Percentiles rank a stretch among this genome's conserved stretches.
Conservation (phyloP, 352 stramenopile genomes). For the Aphanomyces euteiches region DNA sequence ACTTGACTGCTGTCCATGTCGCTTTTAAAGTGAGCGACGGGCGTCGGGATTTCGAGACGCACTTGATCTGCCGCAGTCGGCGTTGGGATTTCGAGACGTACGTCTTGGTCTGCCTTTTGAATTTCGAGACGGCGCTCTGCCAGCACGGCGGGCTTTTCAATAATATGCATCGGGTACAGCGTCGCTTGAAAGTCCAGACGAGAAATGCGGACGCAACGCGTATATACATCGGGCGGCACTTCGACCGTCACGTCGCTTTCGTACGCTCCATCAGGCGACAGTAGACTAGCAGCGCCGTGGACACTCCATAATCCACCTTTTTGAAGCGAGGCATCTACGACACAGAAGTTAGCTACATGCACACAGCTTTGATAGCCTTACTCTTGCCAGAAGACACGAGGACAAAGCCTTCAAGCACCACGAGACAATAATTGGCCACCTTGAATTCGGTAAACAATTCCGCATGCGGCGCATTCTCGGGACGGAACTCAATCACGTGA, state of each 20-base stretch:
- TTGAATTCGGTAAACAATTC: conserved; percentile 14
- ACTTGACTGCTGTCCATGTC: conserved; percentile 16
- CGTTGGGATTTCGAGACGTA: neutral
- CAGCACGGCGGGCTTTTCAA: conserved; percentile 7
- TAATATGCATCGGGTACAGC: conserved; percentile 27
- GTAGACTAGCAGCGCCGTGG: neutral
- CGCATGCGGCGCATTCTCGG: conserved; percentile 1
- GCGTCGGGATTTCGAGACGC: no score
- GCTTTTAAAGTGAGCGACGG: neutral
- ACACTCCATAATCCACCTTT: conserved; percentile 24
- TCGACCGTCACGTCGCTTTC: conserved; percentile 28
- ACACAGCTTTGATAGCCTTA: neutral
- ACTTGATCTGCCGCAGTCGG: neutral
- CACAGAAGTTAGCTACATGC: neutral
- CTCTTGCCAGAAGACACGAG: neutral
- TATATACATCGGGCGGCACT: conserved; percentile 8
- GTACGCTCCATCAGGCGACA: conserved; percentile 12
- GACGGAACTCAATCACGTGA: conserved; percentile 20
- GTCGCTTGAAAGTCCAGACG: conserved; percentile 28
- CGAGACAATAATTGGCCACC: conserved; percentile 10
- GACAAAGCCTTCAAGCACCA: conserved; percentile 16
- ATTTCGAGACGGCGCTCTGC: conserved; percentile 19
- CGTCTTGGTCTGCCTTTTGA: conserved; percentile 11
- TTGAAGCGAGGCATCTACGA: neutral
- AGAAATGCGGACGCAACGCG: conserved; percentile 15